Evolutionary conservation across 345 rosid genomes (phyloP), one percentile per base, ranked within the genome.

Genomic region (Pugionium cornutum): DNA sequence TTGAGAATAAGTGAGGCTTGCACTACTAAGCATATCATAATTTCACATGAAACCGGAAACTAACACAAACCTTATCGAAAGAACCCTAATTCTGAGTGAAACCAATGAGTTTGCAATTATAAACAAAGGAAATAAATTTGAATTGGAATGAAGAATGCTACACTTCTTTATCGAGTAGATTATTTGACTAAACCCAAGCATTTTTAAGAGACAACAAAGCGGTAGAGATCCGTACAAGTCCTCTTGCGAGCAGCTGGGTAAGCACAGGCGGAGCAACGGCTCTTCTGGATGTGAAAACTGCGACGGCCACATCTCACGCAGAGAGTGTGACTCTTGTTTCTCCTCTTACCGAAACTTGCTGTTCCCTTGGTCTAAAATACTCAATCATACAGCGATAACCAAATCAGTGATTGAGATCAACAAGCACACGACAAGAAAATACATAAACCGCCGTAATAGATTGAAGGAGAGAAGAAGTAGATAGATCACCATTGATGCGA

Each of bases 311-410:
- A 18, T 18, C 18, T 18, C 18, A 18, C 18, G 85, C 94, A 87
- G 60, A 87, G 86, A 0, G 94, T 87, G 68, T 87, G 88, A 51
- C 90, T 87, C 83, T 87, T 87, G 81, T 87, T 87, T 70, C 94
- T 84, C 53, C 94, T 74, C 86, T 87, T 84, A 1, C 94, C 94
- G 67, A 87, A 87, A 71, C 89, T 84, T 61, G 88, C 94, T 1
- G 90, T 87, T 62, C 94, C 94, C 80, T 87, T 87, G 5, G 86
- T 87, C 90, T 87, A 68, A 0, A 25, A 55, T 53, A 27, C 65
- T 59, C 53, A 54, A 8, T n/a, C 18, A 18, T 18, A 18, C 18
- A 50, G 18, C 55, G 32, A 45, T 11, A 46, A 61, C 33, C 8
- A 18, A 29, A 53, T 44, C 33, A 56, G 43, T 4, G 1, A 58